These are phyloP conservation scores for Dissophora ornata DNA, from an alignment of 192 early-diverging fungal species.

Conservation along the genomic window DNA sequence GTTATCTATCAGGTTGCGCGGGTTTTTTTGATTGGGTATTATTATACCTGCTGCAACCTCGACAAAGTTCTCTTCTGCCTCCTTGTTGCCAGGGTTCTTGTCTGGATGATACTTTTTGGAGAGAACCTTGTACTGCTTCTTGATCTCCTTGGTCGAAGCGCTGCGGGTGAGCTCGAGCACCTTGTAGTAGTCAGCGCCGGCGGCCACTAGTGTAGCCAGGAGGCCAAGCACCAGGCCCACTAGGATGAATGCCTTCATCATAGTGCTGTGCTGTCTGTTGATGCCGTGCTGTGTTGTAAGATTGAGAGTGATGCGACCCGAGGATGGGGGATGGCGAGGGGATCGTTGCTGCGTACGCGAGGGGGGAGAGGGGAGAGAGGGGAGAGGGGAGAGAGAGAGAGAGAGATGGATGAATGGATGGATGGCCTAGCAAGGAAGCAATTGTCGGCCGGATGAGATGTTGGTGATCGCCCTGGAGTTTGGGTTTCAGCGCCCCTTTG, in stretches of 20 bases:
- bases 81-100: conserved; percentile 87
- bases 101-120: conserved; percentile 92
- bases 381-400: too few relatives aligned
- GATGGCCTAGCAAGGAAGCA: too few relatives aligned
- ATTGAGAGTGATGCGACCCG: too few relatives aligned
- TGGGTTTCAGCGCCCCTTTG: not conserved
- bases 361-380: too few relatives aligned
- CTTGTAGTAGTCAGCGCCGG: conserved; percentile 82
- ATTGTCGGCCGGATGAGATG: too few relatives aligned
- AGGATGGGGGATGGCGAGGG: too few relatives aligned
- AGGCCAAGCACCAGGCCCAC: conserved; percentile 26
- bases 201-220: conserved; percentile 24
- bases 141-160: conserved; percentile 88
- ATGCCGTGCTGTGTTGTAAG: too few relatives aligned
- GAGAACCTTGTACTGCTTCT: conserved; percentile 91
- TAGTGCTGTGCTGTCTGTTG: not conserved
- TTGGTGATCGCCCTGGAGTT: not conserved
- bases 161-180: conserved; percentile 87
- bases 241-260: conserved; percentile 33
- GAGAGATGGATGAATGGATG: too few relatives aligned
- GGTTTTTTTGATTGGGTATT: not conserved
- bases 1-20: too few relatives aligned
- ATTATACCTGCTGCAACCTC: conserved; percentile 81
- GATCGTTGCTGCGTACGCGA: too few relatives aligned
- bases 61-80: conserved; percentile 88